These are phyloP conservation scores for Lachnellula arida DNA, from an alignment of 2,329 filamentous ascomycete species.

Conservation along the genomic window DNA sequence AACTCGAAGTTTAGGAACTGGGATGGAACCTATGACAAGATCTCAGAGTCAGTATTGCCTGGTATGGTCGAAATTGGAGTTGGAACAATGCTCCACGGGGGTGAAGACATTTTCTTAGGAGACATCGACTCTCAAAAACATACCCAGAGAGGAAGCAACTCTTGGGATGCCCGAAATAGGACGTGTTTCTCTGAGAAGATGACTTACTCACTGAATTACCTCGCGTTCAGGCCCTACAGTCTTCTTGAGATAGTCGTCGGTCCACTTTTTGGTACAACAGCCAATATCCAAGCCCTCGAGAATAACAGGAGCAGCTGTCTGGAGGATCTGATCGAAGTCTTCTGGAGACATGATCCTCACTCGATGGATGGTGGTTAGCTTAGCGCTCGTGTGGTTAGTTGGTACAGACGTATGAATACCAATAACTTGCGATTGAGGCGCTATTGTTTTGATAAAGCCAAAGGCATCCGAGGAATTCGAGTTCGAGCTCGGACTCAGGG, in stretches of 20 bases:
- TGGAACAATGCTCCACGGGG: no score
- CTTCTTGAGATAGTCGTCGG: conserved; percentile 59
- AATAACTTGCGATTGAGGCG: neutral
- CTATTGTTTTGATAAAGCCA: neutral
- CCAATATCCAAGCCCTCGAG: conserved; percentile 63
- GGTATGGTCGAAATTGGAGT: no score
- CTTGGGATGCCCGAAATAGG: no score
- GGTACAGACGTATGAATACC: neutral
- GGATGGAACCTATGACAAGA: no score
- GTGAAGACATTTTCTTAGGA: no score
- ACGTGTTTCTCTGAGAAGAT: no score
- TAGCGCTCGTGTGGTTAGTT: neutral
- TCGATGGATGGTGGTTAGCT: conserved; percentile 30
- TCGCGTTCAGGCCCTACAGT: conserved; percentile 57
- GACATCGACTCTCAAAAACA: no score
- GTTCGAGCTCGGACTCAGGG: conserved; percentile 2
- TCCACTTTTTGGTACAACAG: conserved; percentile 63
- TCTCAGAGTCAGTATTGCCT: no score
- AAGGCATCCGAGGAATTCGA: neutral
- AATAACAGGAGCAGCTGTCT: conserved; percentile 56
- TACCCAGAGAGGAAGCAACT: no score
- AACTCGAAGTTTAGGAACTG: conserved; percentile 10
- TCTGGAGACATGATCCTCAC: conserved; percentile 45
- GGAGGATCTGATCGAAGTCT: conserved; percentile 58
- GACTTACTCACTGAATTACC: conserved; percentile 36